Evolutionary conservation across 2,329 filamentous ascomycete genomes (phyloP).

Genomic region (Aspergillus sp.): DNA sequence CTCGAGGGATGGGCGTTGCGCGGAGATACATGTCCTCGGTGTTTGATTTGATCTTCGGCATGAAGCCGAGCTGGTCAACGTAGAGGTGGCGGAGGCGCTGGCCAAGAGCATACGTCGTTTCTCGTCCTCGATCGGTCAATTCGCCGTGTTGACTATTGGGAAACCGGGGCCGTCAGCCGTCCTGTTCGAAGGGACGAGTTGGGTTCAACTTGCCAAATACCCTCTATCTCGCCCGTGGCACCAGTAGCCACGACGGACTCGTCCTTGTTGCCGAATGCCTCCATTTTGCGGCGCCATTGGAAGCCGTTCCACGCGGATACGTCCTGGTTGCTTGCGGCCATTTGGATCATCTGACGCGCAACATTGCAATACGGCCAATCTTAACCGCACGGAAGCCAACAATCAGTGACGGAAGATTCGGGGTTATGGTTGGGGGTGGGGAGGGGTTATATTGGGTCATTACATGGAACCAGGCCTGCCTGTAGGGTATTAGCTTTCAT

Average conservation of each 20-base stretch:
- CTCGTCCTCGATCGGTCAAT: slow-evolving; percentile 71
- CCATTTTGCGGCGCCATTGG: slow-evolving; percentile 68
- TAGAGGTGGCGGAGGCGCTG: slow-evolving; percentile 68
- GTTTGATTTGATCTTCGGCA: slow-evolving; percentile 58
- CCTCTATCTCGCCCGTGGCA: slow-evolving; percentile 67
- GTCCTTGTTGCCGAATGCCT: slow-evolving; percentile 73
- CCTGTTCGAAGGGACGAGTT: neutral
- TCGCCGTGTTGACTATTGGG: slow-evolving; percentile 53
- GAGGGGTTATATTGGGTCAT: slow-evolving; percentile 2
- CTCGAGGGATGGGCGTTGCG: slow-evolving; percentile 70
- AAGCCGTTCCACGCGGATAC: slow-evolving; percentile 56
- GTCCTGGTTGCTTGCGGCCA: slow-evolving; percentile 55
- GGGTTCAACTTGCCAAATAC: slow-evolving; percentile 66
- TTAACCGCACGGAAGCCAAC: slow-evolving; percentile 19
- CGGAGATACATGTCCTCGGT: slow-evolving; percentile 68
- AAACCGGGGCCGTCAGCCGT: slow-evolving; percentile 11
- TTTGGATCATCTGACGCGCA: slow-evolving; percentile 66
- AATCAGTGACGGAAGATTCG: slow-evolving; percentile 1
- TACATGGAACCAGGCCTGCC: slow-evolving; percentile 52
- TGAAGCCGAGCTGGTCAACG: slow-evolving; percentile 69
- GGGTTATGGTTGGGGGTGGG: too few species aligned
- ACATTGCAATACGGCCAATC: slow-evolving; percentile 90
- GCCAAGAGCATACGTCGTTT: slow-evolving; percentile 69
- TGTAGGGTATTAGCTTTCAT: slow-evolving; percentile 25
- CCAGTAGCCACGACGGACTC: slow-evolving; percentile 69